Conservation (phyloP, 495 filamentous ascomycete species). For the Aspergillus taichungensis region DNA sequence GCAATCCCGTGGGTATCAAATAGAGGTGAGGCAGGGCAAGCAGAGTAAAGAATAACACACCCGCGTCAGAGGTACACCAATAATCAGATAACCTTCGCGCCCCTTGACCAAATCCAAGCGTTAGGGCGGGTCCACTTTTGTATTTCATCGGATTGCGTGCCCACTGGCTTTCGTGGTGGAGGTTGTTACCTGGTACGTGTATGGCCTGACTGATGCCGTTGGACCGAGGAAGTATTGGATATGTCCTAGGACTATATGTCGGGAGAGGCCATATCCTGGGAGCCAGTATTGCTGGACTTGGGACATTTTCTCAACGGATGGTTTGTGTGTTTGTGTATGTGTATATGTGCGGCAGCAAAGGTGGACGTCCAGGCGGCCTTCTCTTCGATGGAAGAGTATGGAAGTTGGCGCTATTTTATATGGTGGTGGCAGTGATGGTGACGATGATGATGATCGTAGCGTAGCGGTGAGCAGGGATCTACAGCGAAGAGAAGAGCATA, state of each 20-base stretch:
- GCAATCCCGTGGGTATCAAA: background rate
- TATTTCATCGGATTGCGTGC: background rate
- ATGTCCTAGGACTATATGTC: slow-evolving; percentile 44
- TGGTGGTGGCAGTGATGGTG: slow-evolving; percentile 1
- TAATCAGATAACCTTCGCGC: slow-evolving; percentile 46
- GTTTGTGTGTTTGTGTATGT: background rate
- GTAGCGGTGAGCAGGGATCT: slow-evolving; percentile 7
- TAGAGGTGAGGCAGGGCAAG: background rate
- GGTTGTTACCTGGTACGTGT: slow-evolving; percentile 40
- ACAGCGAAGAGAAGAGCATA: slow-evolving; percentile 10
- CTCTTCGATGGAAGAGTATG: background rate
- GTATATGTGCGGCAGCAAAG: background rate
- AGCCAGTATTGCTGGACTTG: slow-evolving; percentile 43
- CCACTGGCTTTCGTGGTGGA: background rate
- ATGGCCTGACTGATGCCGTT: slow-evolving; percentile 40
- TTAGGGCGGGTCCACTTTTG: slow-evolving; percentile 5
- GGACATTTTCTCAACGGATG: slow-evolving; percentile 17
- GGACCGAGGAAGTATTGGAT: slow-evolving; percentile 47
- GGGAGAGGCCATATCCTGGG: slow-evolving; percentile 44
- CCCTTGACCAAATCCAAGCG: slow-evolving; percentile 25
- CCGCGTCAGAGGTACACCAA: slow-evolving; percentile 42
- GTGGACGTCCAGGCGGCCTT: background rate
- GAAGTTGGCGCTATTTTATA: background rate
- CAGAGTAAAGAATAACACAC: slow-evolving; percentile 22
- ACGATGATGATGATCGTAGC: background rate